A percentile compares a stretch with the other conserved stretches of the same genome.
These are phyloP conservation scores for Tetrastigma voinierianum DNA, from an alignment of 164 flowering plant genomes.

Conservation along the genomic window DNA sequence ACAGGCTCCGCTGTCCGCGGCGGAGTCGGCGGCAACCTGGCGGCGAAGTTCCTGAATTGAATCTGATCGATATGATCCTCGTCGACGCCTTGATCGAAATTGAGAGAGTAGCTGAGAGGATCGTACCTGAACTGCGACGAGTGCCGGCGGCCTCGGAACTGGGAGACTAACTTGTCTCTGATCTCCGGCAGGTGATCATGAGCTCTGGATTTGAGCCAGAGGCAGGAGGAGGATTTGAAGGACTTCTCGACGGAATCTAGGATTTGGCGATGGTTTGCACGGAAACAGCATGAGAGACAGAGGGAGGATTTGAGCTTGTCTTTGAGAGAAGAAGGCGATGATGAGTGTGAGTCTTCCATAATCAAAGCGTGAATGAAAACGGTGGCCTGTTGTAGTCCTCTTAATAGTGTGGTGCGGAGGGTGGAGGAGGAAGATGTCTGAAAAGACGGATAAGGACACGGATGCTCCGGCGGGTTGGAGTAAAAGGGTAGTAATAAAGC, in stretches of 20 bases:
- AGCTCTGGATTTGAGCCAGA: slow-evolving; percentile 20
- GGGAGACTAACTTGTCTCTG: background rate
- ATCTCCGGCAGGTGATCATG: no score
- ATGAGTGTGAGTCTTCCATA: background rate
- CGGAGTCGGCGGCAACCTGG: background rate
- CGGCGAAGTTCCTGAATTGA: background rate
- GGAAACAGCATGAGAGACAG: slow-evolving; percentile 30
- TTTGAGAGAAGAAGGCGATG: slow-evolving; percentile 10
- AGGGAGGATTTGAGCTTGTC: slow-evolving; percentile 19
- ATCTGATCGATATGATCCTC: background rate
- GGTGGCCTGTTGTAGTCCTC: background rate
- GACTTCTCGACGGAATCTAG: slow-evolving; percentile 13
- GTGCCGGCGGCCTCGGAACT: background rate
- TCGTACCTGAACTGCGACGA: background rate
- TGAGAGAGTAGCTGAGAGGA: slow-evolving; percentile 1
- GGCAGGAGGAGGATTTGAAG: slow-evolving; percentile 1
- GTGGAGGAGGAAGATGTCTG: no score
- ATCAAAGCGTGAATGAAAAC: background rate
- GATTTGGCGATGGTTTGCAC: background rate
- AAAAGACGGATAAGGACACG: no score
- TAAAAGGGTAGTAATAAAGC: no score
- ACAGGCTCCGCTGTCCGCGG: background rate
- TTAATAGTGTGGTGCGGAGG: no score
- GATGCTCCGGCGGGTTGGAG: no score
- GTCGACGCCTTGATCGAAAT: background rate